Base-by-base conservation (phyloP, 2,329 filamentous ascomycete genomes). In the Colletotrichum euphorbiae region DNA sequence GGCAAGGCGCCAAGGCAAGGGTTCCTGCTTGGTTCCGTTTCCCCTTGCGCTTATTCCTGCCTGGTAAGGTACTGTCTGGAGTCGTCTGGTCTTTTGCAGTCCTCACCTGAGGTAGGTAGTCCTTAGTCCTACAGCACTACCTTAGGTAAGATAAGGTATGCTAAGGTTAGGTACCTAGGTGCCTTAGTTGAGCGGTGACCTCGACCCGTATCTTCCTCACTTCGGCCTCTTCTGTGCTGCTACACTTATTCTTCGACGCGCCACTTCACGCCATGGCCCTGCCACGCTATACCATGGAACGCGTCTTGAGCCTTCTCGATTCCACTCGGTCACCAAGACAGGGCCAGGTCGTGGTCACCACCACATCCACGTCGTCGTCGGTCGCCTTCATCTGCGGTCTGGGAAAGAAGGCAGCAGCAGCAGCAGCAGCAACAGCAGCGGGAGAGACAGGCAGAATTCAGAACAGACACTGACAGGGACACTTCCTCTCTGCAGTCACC, bases 41-140 rank as follows among this genome's bases (percentile, higher is more conserved):
- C 54, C 50, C 55, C 40, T 52, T 65, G 48, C 61, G 52, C 65
- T 65, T 59, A 65, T 68, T 65, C 17, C 65, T 65, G n/a, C n/a
- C n/a, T n/a, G n/a, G n/a, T n/a, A 5, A 24, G 24, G 24, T 24
- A 48, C 59, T 59, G n/a, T 59, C 54, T 59, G 31, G 46, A 45
- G 46, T 21, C 38, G n/a, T 43, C 64, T 7, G 43, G 24, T 28
- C 28, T 28, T 28, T 28, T 8, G 11, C n/a, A 19, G 17, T 13
- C 55, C 40, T 28, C 28, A 28, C 28, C 28, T 31, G 6, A n/a
- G n/a, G 36, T 17, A n/a, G 24, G 5, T 21, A 5, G 24, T 28
- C 28, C 28, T 28, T 28, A 28, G 28, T 28, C 28, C 7, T 8
- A 28, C 28, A 28, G 28, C 7, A 28, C 6, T 28, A 24, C 21